phyloP scores from a whole-genome alignment of 148 eudicot genomes.

The Rhododendron vialii region DNA sequence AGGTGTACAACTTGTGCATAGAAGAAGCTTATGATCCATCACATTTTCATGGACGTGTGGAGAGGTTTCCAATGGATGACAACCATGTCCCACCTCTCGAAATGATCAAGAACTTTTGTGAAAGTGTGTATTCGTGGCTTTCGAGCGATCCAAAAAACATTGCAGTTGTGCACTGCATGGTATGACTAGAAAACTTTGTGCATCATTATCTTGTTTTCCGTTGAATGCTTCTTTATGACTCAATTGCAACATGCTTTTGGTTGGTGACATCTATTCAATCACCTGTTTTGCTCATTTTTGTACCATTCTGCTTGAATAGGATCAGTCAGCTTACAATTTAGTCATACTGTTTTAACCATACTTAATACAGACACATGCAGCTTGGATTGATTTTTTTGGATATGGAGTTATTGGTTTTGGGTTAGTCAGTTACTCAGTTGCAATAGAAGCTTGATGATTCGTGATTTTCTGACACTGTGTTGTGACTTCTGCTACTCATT shows the following conservation, averaged over 20 bases:
- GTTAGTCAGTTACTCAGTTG: too few species aligned
- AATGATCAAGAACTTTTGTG: slow-evolving; percentile 53
- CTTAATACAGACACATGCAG: not conserved
- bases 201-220: not conserved
- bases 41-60: slow-evolving; percentile 57
- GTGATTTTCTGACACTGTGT: not conserved
- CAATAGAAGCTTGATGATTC: slow-evolving; percentile 3
- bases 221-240: not conserved
- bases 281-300: not conserved
- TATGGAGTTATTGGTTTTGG: not conserved
- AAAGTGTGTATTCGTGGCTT: slow-evolving; percentile 56
- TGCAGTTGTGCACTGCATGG: slow-evolving; percentile 66
- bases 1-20: slow-evolving; percentile 61
- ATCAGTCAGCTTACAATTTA: not conserved
- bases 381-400: not conserved
- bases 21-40: slow-evolving; percentile 55
- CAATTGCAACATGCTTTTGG: not conserved
- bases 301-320: not conserved
- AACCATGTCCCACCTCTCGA: slow-evolving; percentile 54
- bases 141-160: slow-evolving; percentile 46
- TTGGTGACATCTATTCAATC: not conserved
- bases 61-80: slow-evolving; percentile 59
- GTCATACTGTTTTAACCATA: not conserved
- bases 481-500: not conserved
- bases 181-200: slow-evolving; percentile 12